These are phyloP conservation scores for Carex arenaria DNA, from an alignment of 202 grass and related monocot genomes.

Conservation along the genomic window DNA sequence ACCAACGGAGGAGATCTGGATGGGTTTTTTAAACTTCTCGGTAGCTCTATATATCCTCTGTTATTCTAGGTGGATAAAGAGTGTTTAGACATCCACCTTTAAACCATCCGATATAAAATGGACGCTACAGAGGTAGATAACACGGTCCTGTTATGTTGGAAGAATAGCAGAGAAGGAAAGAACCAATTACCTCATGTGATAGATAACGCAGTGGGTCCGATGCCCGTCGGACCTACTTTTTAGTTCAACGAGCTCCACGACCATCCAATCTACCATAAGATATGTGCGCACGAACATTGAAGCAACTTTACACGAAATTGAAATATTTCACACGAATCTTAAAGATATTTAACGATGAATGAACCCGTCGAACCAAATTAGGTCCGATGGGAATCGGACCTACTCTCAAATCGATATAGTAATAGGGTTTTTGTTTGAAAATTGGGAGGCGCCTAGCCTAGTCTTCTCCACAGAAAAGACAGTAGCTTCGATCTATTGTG, in stretches of 20 bases:
- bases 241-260: too few species aligned
- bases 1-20: background rate
- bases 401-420: too few species aligned
- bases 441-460: background rate
- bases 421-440: constrained; percentile 7
- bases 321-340: too few species aligned
- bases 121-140: background rate
- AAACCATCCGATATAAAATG: background rate
- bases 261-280: too few species aligned
- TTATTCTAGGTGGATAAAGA: background rate
- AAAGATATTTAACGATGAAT: too few species aligned
- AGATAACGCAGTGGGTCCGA: too few species aligned
- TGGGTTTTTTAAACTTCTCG: background rate
- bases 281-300: too few species aligned
- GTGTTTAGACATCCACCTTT: background rate
- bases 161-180: background rate
- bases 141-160: background rate
- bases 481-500: background rate
- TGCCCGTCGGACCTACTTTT: too few species aligned
- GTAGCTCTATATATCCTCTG: background rate
- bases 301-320: too few species aligned
- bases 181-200: background rate
- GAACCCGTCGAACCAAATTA: too few species aligned
- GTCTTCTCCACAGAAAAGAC: background rate
- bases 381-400: too few species aligned